These are phyloP conservation scores for Musa itinerans DNA, from an alignment of 176 grass and related monocot species.

Conservation along the genomic window DNA sequence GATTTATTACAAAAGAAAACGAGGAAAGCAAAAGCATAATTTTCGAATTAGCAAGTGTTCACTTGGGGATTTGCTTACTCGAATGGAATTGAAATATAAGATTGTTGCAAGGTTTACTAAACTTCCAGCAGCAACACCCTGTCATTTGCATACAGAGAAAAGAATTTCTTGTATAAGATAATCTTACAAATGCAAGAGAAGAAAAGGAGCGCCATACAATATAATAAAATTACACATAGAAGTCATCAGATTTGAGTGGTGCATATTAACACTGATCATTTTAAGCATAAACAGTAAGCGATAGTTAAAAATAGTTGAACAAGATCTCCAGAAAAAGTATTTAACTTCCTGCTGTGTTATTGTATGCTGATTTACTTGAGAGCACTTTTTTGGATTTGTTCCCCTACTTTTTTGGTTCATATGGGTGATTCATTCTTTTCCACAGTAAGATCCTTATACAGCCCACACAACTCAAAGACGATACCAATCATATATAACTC, in stretches of 20 bases:
- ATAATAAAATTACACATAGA: background rate
- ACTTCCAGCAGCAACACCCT: constrained; percentile 86
- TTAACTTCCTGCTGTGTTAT: too few species aligned
- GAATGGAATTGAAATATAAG: constrained; percentile 74
- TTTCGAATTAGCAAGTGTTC: background rate
- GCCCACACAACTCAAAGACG: too few species aligned
- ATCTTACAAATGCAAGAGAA: background rate
- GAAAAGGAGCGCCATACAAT: background rate
- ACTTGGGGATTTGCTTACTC: constrained; percentile 37
- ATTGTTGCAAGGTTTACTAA: constrained; percentile 81
- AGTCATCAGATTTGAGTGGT: background rate
- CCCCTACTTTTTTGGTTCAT: too few species aligned
- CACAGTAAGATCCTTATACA: too few species aligned
- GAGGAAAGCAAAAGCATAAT: background rate
- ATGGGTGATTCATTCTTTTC: too few species aligned
- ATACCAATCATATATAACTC: too few species aligned
- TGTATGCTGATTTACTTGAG: too few species aligned
- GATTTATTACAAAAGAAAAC: background rate
- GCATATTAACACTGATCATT: background rate
- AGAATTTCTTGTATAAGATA: background rate
- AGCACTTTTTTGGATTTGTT: too few species aligned
- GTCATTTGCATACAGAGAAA: constrained; percentile 3
- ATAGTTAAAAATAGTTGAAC: too few species aligned
- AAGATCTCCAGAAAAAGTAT: too few species aligned
- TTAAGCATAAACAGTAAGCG: too few species aligned